Evolutionary conservation across 129 eudicot species (phyloP).

Genomic region (Dittrichia graveolens): DNA sequence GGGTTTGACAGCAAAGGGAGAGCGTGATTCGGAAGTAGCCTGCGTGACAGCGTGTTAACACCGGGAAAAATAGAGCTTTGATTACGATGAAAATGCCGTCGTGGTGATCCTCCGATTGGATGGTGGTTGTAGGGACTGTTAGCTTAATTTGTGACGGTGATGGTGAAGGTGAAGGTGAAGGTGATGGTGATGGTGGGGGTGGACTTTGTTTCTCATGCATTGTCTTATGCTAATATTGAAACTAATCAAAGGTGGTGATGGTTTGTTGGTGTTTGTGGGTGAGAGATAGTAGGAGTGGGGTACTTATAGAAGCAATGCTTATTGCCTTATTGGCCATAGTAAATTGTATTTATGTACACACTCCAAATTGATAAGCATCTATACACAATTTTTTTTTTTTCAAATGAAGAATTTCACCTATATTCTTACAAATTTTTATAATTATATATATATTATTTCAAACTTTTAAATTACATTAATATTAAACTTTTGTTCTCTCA

Average conservation of each 20-base stretch:
- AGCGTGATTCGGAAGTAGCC: conserved; percentile 76
- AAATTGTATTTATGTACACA: not conserved
- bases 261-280: not conserved
- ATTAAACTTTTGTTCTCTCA: no score
- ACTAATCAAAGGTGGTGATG: not conserved
- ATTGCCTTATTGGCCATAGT: no score
- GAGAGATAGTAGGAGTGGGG: not conserved
- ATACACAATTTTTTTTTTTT: no score
- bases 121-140: conserved; percentile 14
- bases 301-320: conserved; percentile 19
- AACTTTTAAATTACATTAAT: no score
- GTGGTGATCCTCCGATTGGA: conserved; percentile 7
- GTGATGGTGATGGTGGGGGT: not conserved
- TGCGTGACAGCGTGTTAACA: conserved; percentile 57
- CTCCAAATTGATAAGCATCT: not conserved
- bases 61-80: conserved; percentile 28
- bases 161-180: not conserved
- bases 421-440: no score
- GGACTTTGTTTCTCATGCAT: conserved; percentile 3
- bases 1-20: conserved; percentile 60
- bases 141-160: conserved; percentile 29
- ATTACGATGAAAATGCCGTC: not conserved
- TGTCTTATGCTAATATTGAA: not conserved
- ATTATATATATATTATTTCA: no score
- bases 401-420: no score